These are phyloP conservation scores for Camellia lanceoleosa DNA, from an alignment of 148 eudicot genomes.

Conservation along the genomic window DNA sequence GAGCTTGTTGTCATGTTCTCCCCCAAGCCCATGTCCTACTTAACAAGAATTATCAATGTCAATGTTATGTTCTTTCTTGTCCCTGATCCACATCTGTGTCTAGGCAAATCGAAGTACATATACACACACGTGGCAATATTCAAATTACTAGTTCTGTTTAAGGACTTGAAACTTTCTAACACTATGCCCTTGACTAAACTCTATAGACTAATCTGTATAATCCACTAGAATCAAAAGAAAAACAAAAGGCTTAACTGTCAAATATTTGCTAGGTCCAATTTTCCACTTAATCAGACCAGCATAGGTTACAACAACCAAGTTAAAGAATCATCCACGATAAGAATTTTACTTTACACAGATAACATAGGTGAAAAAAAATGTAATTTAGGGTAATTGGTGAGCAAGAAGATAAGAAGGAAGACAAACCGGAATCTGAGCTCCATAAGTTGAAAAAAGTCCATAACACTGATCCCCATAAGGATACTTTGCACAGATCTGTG, in stretches of 20 bases:
- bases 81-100: background rate
- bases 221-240: background rate
- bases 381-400: background rate
- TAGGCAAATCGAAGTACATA: background rate
- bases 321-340: background rate
- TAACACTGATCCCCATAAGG: slow-evolving; percentile 49
- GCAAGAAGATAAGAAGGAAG: slow-evolving; percentile 12
- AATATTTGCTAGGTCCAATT: background rate
- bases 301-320: background rate
- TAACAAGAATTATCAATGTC: background rate
- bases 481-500: slow-evolving; percentile 52
- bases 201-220: background rate
- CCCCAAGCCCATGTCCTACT: background rate
- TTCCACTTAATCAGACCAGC: background rate
- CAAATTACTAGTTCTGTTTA: background rate
- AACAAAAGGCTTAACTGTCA: background rate
- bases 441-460: slow-evolving; percentile 55
- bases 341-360: background rate
- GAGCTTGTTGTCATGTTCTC: background rate
- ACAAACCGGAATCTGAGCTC: slow-evolving; percentile 56
- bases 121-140: background rate
- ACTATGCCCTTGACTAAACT: background rate
- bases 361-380: background rate
- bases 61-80: background rate
- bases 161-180: background rate